Evolutionary conservation across 495 filamentous ascomycete genomes (phyloP), one percentile per base, ranked within the genome.

Genomic region (Penicillium manginii): DNA sequence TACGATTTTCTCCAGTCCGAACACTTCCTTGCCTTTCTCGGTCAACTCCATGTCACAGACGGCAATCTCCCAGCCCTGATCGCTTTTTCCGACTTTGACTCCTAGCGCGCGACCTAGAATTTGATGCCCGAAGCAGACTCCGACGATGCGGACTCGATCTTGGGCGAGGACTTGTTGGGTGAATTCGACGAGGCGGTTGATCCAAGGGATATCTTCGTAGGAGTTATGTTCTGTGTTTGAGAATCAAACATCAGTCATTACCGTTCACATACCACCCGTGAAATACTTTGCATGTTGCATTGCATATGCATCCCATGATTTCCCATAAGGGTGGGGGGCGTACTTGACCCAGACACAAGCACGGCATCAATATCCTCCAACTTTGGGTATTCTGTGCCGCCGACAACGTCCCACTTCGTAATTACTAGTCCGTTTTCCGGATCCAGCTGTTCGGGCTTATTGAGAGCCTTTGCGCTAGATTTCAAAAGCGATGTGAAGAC

Each of bases 51-150:
- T 80, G 32, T 88, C 80, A 10, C 81, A 84, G 0, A 96, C 92
- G 47, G 87, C 84, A 23, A 88, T 77, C 70, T 97, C 93, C 93
- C 93, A 97, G 8, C 90, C 91, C 5, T 67, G 71, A 31, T 83
- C 78, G 62, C 83, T 90, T 40, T 84, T 73, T n/a, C 78, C 85
- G 8, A 96, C 88, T 46, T 82, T 82, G 31, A 73, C 80, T 1
- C 86, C 90, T 56, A 96, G 66, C 2, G 92, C 91, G 18, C 92
- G 81, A 0, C 83, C 91, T 50, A 96, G 78, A 50, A 97, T 93
- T 74, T 97, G 92, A 68, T 97, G 93, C 17, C 92, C 93, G 71
- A 93, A 97, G 69, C 93, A 97, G 26, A 94, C 83, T 14, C 91
- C 92, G 18, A 96, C 78, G 19, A 96, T 72, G 21, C 84, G 81